A percentile compares a stretch with the other conserved stretches of the same genome.
phyloP scores from a whole-genome alignment of 2,329 filamentous ascomycete species.

The Sodiomyces alkalinus region DNA sequence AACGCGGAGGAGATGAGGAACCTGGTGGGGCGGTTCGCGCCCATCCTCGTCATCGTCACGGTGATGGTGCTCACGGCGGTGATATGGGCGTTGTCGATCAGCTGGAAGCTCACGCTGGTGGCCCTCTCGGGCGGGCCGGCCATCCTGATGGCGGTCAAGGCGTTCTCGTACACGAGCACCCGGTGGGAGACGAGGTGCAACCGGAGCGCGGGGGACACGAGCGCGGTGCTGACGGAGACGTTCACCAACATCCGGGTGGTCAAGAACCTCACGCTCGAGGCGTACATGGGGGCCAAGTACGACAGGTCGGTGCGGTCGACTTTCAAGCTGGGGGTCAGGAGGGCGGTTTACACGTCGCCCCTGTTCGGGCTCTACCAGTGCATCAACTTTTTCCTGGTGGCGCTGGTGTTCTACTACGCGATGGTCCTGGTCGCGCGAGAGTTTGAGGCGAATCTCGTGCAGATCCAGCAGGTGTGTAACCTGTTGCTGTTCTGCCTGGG shows the following conservation, averaged over 20 bases:
- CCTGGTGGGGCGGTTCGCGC: slow-evolving; percentile 62
- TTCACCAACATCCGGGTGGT: slow-evolving; percentile 70
- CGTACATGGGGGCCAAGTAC: slow-evolving; percentile 54
- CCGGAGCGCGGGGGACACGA: slow-evolving; percentile 41
- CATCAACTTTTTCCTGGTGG: slow-evolving; percentile 54
- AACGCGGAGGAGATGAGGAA: slow-evolving; percentile 81
- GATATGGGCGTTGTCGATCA: slow-evolving; percentile 56
- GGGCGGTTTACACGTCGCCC: slow-evolving; percentile 51
- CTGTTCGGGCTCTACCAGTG: slow-evolving; percentile 70
- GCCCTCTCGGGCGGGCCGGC: slow-evolving; percentile 53
- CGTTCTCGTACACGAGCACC: slow-evolving; percentile 48
- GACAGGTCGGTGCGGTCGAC: slow-evolving; percentile 30
- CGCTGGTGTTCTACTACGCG: slow-evolving; percentile 75
- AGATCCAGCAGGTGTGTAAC: slow-evolving; percentile 61
- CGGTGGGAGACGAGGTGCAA: slow-evolving; percentile 61
- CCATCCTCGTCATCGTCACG: slow-evolving; percentile 49
- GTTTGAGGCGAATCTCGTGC: slow-evolving; percentile 30
- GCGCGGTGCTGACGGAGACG: slow-evolving; percentile 55
- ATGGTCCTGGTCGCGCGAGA: slow-evolving; percentile 41
- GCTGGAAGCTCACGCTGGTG: slow-evolving; percentile 72
- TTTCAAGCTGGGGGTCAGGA: slow-evolving; percentile 45
- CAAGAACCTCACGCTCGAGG: slow-evolving; percentile 57
- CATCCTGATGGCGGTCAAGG: slow-evolving; percentile 48
- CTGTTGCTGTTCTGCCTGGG: slow-evolving; percentile 73
- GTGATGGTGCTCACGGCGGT: slow-evolving; percentile 55